Evolutionary conservation across 169 alveolate species (phyloP).

Genomic region (Plasmodium adleri): DNA sequence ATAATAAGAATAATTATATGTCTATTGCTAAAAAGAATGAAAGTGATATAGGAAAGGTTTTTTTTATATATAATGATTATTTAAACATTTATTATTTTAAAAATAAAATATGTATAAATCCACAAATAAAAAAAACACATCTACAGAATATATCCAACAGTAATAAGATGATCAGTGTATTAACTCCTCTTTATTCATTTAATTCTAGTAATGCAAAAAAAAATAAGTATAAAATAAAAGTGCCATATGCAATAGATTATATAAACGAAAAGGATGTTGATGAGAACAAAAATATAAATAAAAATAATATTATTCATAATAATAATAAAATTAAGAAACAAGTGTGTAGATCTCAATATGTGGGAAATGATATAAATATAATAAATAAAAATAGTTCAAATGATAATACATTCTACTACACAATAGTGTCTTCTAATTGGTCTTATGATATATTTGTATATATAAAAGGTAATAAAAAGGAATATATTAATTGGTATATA

Average conservation of each 20-base stretch:
- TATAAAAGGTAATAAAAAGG: background rate
- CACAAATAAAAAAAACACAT: background rate
- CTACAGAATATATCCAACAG: background rate
- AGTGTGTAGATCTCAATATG: background rate
- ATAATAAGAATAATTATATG: background rate
- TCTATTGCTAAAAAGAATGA: background rate
- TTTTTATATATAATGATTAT: slow-evolving; percentile 21
- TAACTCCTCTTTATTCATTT: background rate
- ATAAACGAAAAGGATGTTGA: no score
- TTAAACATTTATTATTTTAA: background rate
- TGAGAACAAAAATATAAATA: background rate
- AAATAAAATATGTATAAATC: background rate
- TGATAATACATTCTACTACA: background rate
- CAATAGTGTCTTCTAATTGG: background rate
- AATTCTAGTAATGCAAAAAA: background rate
- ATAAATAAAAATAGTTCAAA: background rate
- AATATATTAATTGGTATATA: background rate
- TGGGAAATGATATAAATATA: background rate
- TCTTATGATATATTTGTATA: background rate
- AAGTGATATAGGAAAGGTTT: background rate
- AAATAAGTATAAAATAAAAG: background rate
- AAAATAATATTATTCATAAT: background rate
- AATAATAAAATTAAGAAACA: background rate
- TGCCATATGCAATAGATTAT: background rate
- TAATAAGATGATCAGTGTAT: background rate